Evolutionary conservation across 768 basidiomycete genomes (phyloP).

Genomic region (Auricularia sp.): DNA sequence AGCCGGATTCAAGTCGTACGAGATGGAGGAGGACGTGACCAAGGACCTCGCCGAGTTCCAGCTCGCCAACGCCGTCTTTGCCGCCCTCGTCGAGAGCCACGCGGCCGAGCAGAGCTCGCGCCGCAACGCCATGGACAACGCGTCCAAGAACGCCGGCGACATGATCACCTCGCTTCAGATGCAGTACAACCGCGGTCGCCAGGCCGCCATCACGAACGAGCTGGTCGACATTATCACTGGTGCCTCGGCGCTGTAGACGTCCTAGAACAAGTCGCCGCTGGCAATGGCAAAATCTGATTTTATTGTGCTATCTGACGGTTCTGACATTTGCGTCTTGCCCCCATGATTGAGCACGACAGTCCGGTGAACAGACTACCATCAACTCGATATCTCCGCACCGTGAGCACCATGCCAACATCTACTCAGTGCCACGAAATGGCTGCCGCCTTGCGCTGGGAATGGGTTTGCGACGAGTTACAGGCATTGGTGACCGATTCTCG

Average conservation of each 20-base stretch:
- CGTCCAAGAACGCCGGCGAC: slow-evolving; percentile 94
- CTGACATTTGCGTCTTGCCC: too few species aligned
- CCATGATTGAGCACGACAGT: too few species aligned
- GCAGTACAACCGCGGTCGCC: slow-evolving; percentile 98
- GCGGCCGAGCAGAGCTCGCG: slow-evolving; percentile 91
- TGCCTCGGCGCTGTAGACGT: slow-evolving; percentile 24
- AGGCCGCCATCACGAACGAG: slow-evolving; percentile 96
- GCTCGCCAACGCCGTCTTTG: slow-evolving; percentile 91
- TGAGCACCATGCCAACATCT: too few species aligned
- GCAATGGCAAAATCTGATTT: too few species aligned
- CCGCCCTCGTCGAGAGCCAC: slow-evolving; percentile 88
- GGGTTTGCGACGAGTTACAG: too few species aligned
- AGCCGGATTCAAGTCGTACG: slow-evolving; percentile 91
- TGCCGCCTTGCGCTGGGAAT: too few species aligned
- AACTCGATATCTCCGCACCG: too few species aligned
- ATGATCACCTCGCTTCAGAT: slow-evolving; percentile 84
- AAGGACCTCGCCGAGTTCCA: slow-evolving; percentile 93
- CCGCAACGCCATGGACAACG: slow-evolving; percentile 99
- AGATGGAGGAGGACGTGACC: slow-evolving; percentile 94
- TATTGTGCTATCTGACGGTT: too few species aligned
- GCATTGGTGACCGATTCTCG: too few species aligned
- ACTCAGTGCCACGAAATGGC: too few species aligned
- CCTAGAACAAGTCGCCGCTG: too few species aligned
- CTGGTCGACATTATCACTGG: slow-evolving; percentile 88
- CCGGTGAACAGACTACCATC: too few species aligned